Base-by-base conservation (phyloP, 2,329 filamentous ascomycete genomes). In the Colletotrichum orchidophilum region DNA sequence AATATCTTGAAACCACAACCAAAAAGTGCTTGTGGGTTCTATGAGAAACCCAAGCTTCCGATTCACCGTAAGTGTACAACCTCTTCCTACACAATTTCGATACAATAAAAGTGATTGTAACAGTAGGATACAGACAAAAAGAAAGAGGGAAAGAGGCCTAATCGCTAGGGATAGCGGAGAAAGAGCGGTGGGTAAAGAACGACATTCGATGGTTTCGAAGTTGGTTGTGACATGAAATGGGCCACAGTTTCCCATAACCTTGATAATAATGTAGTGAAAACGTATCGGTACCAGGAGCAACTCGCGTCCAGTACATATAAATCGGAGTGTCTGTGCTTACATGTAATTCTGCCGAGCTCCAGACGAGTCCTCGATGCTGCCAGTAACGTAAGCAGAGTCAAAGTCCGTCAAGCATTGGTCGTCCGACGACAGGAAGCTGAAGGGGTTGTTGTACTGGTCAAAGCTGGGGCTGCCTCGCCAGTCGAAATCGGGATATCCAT, bases 301-400 rank as follows among this genome's bases (percentile, higher is more conserved):
- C 2, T 21, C 9, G 18, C 18, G 21, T 21, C 39, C 18, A 18
- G 0, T 46, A 18, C 8, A 1, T n/a, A 11, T 3, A 46, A 21
- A n/a, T n/a, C n/a, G 39, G 39, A n/a, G 0, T 46, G 18, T 8
- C 39, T 46, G 39, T n/a, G 18, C 39, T 46, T 93, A 96, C 77
- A 96, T 97, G 92, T 3, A 27, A 15, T 5, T 26, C 1, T 1
- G 21, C 5, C 24, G 49, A 26, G 21, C 1, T 0, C 49, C 21
- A 52, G 88, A 29, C 29, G 27, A 5, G 26, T 27, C 52, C 15
- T 54, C 27, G n/a, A n/a, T 5, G 3, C 52, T 54, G 13, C 52
- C 26, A 1, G 52, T 54, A 3, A 26, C 52, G 1, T 54, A 54
- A 9, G 52, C 52, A 3, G 50, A 54, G 50, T 54, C 52, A 8